A percentile compares a stretch with the other conserved stretches of the same genome.
phyloP scores from a whole-genome alignment of 352 stramenopile genomes.

The Globisporangium paroecandrum region DNA sequence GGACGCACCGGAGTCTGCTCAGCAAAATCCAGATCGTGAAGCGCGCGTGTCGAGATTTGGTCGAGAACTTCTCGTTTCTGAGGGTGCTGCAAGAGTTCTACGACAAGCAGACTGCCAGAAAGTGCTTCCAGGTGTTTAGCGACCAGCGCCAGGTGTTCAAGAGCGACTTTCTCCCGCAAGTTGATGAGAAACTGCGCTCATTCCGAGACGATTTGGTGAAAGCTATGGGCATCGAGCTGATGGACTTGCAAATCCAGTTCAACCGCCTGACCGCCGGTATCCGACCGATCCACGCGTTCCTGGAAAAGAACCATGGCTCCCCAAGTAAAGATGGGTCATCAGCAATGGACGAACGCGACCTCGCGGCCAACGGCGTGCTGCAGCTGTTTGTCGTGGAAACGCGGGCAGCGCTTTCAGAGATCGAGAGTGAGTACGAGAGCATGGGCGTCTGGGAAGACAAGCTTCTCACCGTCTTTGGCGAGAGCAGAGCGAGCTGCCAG shows the following conservation, averaged over 20 bases:
- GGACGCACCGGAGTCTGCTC: conserved; percentile 38
- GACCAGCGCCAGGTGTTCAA: conserved; percentile 30
- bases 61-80: conserved; percentile 70
- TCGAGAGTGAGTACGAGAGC: conserved; percentile 62
- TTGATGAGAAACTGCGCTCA: conserved; percentile 54
- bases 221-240: conserved; percentile 44
- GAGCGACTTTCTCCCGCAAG: conserved; percentile 29
- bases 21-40: conserved; percentile 53
- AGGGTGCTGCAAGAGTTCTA: conserved; percentile 60
- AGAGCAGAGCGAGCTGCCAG: conserved; percentile 64
- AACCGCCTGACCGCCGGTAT: conserved; percentile 51
- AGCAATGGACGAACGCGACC: conserved; percentile 27
- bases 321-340: not conserved
- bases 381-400: conserved; percentile 50
- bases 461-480: conserved; percentile 55
- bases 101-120: conserved; percentile 16
- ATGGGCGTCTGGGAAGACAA: conserved; percentile 65
- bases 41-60: conserved; percentile 56
- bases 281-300: conserved; percentile 42
- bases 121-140: conserved; percentile 36
- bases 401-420: conserved; percentile 28
- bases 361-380: conserved; percentile 40
- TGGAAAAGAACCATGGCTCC: conserved; percentile 21
- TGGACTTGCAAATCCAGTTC: conserved; percentile 64
- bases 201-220: conserved; percentile 57